A percentile compares a stretch with the other conserved stretches of the same genome.
Conservation (phyloP, 352 stramenopile genomes). For the Phytophthora brassicae region DNA sequence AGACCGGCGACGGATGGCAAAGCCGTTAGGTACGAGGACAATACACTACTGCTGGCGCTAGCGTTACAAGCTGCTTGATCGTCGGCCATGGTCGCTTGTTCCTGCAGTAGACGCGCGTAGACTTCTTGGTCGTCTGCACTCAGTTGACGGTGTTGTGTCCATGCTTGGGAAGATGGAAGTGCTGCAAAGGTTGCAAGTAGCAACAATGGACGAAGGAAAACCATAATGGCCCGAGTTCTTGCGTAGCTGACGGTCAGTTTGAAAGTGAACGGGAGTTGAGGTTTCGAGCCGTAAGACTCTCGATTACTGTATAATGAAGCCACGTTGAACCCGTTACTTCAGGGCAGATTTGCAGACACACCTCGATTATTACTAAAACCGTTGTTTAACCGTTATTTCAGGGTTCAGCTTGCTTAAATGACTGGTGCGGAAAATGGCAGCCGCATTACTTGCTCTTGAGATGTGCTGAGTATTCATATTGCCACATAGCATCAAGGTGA, state of each 20-base stretch:
- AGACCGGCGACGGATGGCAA: constrained; percentile 49
- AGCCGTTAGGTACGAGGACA: constrained; percentile 45
- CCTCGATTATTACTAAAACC: too few relatives aligned
- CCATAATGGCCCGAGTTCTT: neutral
- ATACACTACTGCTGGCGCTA: constrained; percentile 40
- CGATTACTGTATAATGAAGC: constrained; percentile 20
- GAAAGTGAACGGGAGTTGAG: constrained; percentile 11
- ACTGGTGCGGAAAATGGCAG: too few relatives aligned
- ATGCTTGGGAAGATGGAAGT: neutral
- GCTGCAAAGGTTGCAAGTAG: constrained; percentile 15
- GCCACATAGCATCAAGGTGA: too few relatives aligned
- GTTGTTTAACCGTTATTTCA: too few relatives aligned
- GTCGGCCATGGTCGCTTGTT: constrained; percentile 25
- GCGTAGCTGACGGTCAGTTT: constrained; percentile 4
- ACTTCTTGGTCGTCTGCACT: constrained; percentile 21
- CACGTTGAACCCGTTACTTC: constrained; percentile 12
- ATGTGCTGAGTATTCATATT: too few relatives aligned
- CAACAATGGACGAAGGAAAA: constrained; percentile 3
- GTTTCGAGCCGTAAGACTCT: constrained; percentile 3
- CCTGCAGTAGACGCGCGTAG: constrained; percentile 24
- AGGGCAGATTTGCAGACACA: neutral
- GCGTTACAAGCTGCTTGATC: constrained; percentile 42
- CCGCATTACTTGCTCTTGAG: too few relatives aligned
- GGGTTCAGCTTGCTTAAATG: too few relatives aligned
- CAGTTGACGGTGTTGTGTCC: constrained; percentile 17